phyloP scores from a whole-genome alignment of 2,329 filamentous ascomycete species.

The Cladosporium sp. region DNA sequence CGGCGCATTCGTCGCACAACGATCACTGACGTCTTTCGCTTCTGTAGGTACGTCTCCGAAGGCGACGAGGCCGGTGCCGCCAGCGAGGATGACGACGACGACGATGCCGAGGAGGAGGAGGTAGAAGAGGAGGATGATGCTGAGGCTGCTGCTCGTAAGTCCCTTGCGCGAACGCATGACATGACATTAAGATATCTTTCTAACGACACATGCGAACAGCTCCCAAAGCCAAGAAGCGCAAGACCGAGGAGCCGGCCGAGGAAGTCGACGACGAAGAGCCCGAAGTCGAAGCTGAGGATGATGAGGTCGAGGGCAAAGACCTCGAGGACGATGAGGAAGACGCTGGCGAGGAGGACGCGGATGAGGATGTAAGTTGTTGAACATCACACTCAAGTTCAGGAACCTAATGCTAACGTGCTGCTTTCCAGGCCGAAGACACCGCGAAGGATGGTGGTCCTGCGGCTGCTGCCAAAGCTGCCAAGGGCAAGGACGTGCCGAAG shows the following conservation, averaged over 20 bases:
- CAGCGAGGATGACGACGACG: conserved; percentile 24
- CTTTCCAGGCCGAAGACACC: conserved; percentile 31
- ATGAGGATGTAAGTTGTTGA: conserved; percentile 28
- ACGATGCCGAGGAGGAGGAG: conserved; percentile 28
- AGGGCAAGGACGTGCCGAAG: conserved; percentile 35
- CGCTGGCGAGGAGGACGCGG: conserved; percentile 26
- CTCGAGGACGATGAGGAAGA: conserved; percentile 29
- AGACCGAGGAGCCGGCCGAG: conserved; percentile 31
- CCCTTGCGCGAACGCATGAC: background rate
- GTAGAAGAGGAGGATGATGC: conserved; percentile 11
- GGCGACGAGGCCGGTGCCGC: conserved; percentile 16
- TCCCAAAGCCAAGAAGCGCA: conserved; percentile 36
- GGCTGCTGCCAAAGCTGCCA: conserved; percentile 34
- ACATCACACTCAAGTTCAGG: background rate
- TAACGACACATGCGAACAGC: conserved; percentile 21
- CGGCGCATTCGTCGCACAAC: conserved; percentile 1
- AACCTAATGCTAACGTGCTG: background rate
- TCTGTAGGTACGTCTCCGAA: conserved; percentile 17
- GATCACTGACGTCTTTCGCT: background rate
- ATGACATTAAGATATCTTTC: background rate
- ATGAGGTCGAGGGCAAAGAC: conserved; percentile 28
- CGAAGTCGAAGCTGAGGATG: conserved; percentile 23
- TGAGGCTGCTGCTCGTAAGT: conserved; percentile 13
- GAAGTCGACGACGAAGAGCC: conserved; percentile 27
- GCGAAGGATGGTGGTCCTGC: conserved; percentile 34